Evolutionary conservation across 306 rosid species (phyloP), one percentile per base, ranked within the genome.

Genomic region (Cucumis cinereus): DNA sequence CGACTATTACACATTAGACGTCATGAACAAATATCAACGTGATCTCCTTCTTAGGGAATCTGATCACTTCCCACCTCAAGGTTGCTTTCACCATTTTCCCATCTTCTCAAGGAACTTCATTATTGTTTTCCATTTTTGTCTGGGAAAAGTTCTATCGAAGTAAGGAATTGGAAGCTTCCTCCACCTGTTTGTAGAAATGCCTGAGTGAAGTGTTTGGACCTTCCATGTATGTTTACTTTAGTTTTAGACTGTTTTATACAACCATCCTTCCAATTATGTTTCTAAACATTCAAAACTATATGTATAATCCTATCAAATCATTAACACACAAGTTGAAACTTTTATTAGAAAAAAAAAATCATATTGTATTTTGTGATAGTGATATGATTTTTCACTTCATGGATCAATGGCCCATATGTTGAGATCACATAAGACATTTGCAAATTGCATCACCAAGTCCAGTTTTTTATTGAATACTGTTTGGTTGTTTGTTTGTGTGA

Each of bases 21-120:
- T 79, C 74, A 93, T 94, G 98, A 86, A 88, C 35, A 86, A 87
- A 74, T 80, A 77, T 33, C 98, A 91, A 77, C 74, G 74, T 6
- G 80, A 85, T 77, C 89, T 90, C 43, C 85, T 94, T 66, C 83
- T 88, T 3, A 80, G 70, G 16, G 77, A 89, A n/a, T 84, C 87
- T 60, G 80, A 92, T 52, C 85, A 71, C 79, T 94, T 88, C 88
- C 74, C 75, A 6, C 86, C 95, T 38, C 85, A 81, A 64, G 93
- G 96, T 91, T 43, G 54, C 20, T 43, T 63, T 19, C 23, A 20
- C 28, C 20, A 52, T 77, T 36, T 40, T 19, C 66, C 30, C 30
- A 28, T 28, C 6, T 35, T 35, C 38, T 35, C 38, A 35, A 35
- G 52, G 17, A 47, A 13, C 52, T 47, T 47, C 17, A 3, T 47